Evolutionary conservation across 495 filamentous ascomycete genomes (phyloP), one percentile per base, ranked within the genome.

Genomic region (Bacidia gigantensis): DNA sequence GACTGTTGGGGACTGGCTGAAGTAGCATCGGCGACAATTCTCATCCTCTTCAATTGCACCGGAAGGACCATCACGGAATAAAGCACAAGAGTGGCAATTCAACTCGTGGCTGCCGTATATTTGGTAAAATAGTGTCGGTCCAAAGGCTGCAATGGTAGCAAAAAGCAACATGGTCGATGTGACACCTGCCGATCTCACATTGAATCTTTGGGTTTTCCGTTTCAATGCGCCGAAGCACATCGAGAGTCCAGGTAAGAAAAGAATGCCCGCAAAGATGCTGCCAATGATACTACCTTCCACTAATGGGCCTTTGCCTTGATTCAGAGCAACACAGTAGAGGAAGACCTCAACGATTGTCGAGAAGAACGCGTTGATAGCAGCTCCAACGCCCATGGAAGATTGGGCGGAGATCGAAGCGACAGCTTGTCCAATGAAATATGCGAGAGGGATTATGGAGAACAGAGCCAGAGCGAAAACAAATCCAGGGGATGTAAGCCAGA

Each of bases 151-250:
- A 62, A 99, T 90, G 22, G 93, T 83, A 48, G 90, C 89, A 64
- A 99, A 99, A 32, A 99, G 77, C 22, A 99, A 69, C 92, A 99
- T 99, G 3, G 93, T 99, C 2, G 88, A 95, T 2, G 92, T 98
- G 35, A 96, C 92, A 58, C 93, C 93, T 26, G 92, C 92, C 40
- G 93, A 97, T 63, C 82, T 87, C 57, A 92, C 89, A 66, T 99
- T 99, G 74, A 99, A 99, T 52, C 92, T 83, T 61, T 99, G 92
- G 0, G 92, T 99, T 67, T 99, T 99, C 56, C 93, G 81, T 67
- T 95, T 94, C 64, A 99, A 82, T 24, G 93, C 92, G 17, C 92
- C 92, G 60, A 95, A 99, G 67, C 93, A 97, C 92, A 99, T 99
- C 52, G 88, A 95, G 17, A 99, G 56, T n/a, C 92, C 92, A 1